Evolutionary conservation across 805 yeast genomes (phyloP).

Genomic region (Candida andamanensis): DNA sequence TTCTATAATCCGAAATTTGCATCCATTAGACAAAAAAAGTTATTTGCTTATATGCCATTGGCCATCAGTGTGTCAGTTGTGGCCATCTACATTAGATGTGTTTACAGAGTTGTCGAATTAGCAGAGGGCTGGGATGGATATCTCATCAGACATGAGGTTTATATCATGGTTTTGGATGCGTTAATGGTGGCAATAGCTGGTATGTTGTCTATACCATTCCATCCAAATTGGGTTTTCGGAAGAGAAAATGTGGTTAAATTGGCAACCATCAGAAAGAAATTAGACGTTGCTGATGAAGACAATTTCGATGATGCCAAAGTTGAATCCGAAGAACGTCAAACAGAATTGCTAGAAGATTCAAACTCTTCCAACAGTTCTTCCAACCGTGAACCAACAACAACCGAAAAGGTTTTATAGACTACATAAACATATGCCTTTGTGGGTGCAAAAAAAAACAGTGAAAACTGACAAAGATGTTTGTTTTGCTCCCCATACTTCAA

Average conservation of each 20-base stretch:
- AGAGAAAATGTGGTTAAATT: constrained; percentile 20
- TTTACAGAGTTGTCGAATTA: constrained; percentile 38
- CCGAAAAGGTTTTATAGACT: no score
- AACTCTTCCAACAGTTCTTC: no score
- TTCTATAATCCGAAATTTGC: constrained; percentile 25
- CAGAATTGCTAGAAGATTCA: no score
- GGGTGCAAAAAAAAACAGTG: no score
- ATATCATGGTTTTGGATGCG: constrained; percentile 35
- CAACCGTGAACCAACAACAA: no score
- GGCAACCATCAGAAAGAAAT: constrained; percentile 21
- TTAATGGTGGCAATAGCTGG: constrained; percentile 34
- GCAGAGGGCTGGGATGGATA: constrained; percentile 35
- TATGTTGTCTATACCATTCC: constrained; percentile 32
- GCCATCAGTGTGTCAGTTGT: constrained; percentile 29
- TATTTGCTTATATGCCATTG: constrained; percentile 29
- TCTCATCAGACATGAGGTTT: constrained; percentile 32
- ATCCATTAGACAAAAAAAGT: constrained; percentile 18
- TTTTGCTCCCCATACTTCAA: no score
- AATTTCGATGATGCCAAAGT: neutral
- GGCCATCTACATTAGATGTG: constrained; percentile 29
- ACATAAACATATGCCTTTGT: no score
- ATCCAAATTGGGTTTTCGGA: constrained; percentile 35
- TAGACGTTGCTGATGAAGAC: constrained; percentile 12
- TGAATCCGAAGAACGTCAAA: constrained; percentile 1
- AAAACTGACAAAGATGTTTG: no score